These are phyloP conservation scores for Niveomyces coronatus DNA, from an alignment of 2,329 filamentous ascomycete species.

Conservation along the genomic window DNA sequence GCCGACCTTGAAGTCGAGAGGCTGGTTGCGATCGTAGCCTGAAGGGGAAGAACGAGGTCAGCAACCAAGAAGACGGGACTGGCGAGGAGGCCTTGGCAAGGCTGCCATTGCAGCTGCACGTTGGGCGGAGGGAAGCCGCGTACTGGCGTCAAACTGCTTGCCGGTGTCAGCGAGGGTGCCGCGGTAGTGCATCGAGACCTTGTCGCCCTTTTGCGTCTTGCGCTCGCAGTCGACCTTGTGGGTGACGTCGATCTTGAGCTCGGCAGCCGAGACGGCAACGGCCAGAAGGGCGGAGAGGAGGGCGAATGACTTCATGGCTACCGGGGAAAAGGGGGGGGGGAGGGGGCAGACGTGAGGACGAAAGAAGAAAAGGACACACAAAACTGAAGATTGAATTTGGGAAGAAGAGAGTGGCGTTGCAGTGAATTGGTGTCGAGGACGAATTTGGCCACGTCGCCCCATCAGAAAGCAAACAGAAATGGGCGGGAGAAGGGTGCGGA, in stretches of 20 bases:
- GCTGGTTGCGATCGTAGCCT: conserved; percentile 64
- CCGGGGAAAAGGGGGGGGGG: conserved; percentile 9
- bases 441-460: no score
- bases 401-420: no score
- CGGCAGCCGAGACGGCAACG: conserved; percentile 39
- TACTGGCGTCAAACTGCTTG: conserved; percentile 71
- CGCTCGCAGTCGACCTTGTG: conserved; percentile 67
- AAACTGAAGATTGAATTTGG: no score
- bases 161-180: conserved; percentile 68
- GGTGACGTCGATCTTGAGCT: conserved; percentile 70
- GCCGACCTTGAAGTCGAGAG: conserved; percentile 73
- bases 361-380: conserved; percentile 2
- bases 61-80: no score
- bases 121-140: conserved; percentile 15
- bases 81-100: no score
- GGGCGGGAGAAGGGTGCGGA: no score
- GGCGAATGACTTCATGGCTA: conserved; percentile 37
- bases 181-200: conserved; percentile 76
- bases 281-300: conserved; percentile 42
- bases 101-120: no score
- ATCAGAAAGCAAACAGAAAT: no score
- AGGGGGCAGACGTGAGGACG: conserved; percentile 4
- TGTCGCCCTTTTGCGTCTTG: conserved; percentile 67
- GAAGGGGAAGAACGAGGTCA: conserved; percentile 6
- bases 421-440: no score